Conservation (phyloP, 1,284 basidiomycete species). For the Tylopilus orsonianus region DNA sequence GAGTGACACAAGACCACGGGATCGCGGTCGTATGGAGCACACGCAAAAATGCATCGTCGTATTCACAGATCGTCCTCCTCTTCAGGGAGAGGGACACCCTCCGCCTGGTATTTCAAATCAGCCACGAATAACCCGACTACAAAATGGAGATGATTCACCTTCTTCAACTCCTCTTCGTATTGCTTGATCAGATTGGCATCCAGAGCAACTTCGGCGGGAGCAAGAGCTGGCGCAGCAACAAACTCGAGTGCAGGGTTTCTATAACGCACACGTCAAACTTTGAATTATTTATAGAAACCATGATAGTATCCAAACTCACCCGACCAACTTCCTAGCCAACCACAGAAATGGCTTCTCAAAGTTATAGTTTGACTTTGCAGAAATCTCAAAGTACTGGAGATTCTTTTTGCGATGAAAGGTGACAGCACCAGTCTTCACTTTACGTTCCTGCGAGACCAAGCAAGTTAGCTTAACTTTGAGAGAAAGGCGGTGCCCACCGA, state of each 20-base stretch:
- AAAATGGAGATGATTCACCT: constrained; percentile 42
- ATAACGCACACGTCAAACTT: constrained; percentile 1
- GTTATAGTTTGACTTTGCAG: constrained; percentile 99
- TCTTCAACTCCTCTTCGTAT: constrained; percentile 80
- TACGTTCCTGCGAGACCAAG: constrained; percentile 77
- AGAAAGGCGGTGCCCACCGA: constrained; percentile 3
- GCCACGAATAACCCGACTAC: not conserved
- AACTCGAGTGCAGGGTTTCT: constrained; percentile 92
- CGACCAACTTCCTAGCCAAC: constrained; percentile 97
- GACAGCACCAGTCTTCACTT: constrained; percentile 98
- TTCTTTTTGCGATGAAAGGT: constrained; percentile 99
- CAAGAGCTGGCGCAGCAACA: constrained; percentile 94
- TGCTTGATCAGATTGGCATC: constrained; percentile 81
- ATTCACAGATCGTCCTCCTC: constrained; percentile 75
- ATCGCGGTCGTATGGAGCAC: constrained; percentile 23
- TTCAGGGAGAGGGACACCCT: constrained; percentile 74
- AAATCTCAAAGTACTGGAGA: constrained; percentile 99
- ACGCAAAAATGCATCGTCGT: constrained; percentile 17
- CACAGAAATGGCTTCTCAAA: constrained; percentile 99
- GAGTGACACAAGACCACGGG: constrained; percentile 21
- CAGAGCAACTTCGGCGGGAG: constrained; percentile 90
- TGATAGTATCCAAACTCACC: constrained; percentile 52
- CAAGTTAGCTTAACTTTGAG: constrained; percentile 6
- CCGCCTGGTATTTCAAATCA: constrained; percentile 49
- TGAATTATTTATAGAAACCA: not conserved